These are phyloP conservation scores for Porcisia hertigi DNA, from an alignment of 208 protist genomes.

Conservation along the genomic window DNA sequence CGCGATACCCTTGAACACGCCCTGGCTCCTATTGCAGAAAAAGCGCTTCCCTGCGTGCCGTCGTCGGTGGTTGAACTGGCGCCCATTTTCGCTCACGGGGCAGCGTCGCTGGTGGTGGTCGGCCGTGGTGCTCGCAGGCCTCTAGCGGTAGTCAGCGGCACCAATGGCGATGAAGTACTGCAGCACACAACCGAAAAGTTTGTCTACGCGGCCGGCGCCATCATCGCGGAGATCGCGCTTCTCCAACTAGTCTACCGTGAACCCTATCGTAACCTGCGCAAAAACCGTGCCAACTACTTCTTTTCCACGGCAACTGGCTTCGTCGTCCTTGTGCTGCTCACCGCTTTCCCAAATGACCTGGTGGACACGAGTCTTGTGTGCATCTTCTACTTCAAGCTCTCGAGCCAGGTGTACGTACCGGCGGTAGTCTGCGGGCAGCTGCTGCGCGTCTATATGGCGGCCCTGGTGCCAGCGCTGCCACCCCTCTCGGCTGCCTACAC, in stretches of 20 bases:
- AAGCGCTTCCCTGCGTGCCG: constrained; percentile 8
- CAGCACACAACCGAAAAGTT: constrained; percentile 58
- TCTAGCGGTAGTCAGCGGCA: constrained; percentile 17
- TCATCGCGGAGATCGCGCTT: constrained; percentile 46
- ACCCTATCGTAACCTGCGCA: constrained; percentile 41
- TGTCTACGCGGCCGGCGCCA: constrained; percentile 51
- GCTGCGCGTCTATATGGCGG: constrained; percentile 53
- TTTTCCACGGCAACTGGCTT: constrained; percentile 42
- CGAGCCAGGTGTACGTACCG: constrained; percentile 49
- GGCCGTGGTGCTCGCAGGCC: constrained; percentile 25
- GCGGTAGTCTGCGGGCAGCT: constrained; percentile 58
- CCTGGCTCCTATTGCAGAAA: constrained; percentile 2
- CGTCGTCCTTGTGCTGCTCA: constrained; percentile 37
- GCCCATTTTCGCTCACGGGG: constrained; percentile 41
- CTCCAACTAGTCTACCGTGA: constrained; percentile 54
- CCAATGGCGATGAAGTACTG: constrained; percentile 21
- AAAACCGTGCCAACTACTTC: constrained; percentile 39
- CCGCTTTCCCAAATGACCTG: constrained; percentile 56
- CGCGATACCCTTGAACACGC: not conserved
- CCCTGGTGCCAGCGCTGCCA: constrained; percentile 40
- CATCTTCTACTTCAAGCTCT: constrained; percentile 41
- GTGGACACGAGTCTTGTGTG: constrained; percentile 53
- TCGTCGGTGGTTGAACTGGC: constrained; percentile 8
- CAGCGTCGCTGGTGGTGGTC: constrained; percentile 40
- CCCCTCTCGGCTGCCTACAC: constrained; percentile 21